Base-by-base conservation (phyloP, 2,329 filamentous ascomycete species). In the Fusarium poae region DNA sequence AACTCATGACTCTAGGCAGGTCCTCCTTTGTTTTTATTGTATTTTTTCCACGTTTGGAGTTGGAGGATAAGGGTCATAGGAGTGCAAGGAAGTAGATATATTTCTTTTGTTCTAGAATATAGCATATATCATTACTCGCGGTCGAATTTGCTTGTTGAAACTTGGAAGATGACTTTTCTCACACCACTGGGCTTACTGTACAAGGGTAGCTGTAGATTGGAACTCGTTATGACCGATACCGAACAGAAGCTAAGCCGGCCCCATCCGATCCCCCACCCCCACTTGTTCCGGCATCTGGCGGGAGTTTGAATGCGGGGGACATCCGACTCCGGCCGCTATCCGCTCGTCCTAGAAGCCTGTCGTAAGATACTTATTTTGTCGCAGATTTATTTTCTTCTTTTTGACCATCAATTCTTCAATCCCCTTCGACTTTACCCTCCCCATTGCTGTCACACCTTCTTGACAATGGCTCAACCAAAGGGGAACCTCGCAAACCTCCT, bases 401-500 rank as follows among this genome's bases (percentile, higher is more conserved):
- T 48, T 20, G 27, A 23, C 46, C 20, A 13, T 18, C 15, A 30
- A 16, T 35, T 37, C 23, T 21, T 34, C 25, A 10, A n/a, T 49
- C 18, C 23, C 21, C 45, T 16, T 29, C 13, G 9, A 30, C 15
- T 42, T 42, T n/a, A 42, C 16, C 18, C 25, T 35, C n/a, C 13
- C 29, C 39, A 43, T 49, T 23, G n/a, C 29, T 25, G 32, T 23
- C 18, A 12, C 13, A 27, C n/a, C 21, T 12, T 40, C 21, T 25
- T 37, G 42, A 58, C 45, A 49, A 74, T 74, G 70, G 48, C 70
- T 8, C 56, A 66, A 21, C 57, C 69, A 3, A 80, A 82, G 67
- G 84, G 84, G 78, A 77, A 77, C 50, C 81, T 85, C 53, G 82
- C 82, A 74, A 89, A 97, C 78, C 88, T 98, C 69, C 89, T 98